These are phyloP conservation scores for Craspedostauros australis DNA, from an alignment of 108 stramenopile species.

Conservation along the genomic window DNA sequence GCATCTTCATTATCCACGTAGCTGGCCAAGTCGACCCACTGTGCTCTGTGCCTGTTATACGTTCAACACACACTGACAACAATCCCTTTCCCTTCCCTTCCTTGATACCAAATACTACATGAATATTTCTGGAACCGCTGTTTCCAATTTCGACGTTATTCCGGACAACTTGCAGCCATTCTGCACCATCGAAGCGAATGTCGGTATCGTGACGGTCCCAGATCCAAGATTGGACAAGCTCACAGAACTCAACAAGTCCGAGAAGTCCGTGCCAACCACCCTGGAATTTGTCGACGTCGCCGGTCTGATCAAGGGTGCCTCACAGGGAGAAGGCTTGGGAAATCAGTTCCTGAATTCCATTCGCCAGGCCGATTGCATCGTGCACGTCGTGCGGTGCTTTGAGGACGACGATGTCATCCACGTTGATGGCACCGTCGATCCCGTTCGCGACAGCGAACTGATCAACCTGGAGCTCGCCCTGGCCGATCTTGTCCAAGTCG, in stretches of 20 bases:
- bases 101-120: no score
- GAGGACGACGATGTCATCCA: conserved; percentile 98
- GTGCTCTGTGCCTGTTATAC: no score
- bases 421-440: conserved; percentile 78
- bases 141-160: no score
- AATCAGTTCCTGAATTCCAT: conserved; percentile 98
- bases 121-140: no score
- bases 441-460: conserved; percentile 93
- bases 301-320: conserved; percentile 97
- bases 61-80: no score
- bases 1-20: no score
- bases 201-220: conserved; percentile 92
- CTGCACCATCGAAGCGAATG: conserved; percentile 89
- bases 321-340: conserved; percentile 96
- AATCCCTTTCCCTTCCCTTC: no score
- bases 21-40: no score
- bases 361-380: conserved; percentile 77
- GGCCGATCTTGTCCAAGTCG: conserved; percentile 94
- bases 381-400: conserved; percentile 91
- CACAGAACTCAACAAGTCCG: conserved; percentile 73
- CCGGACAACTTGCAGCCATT: no score
- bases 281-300: conserved; percentile 99
- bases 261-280: conserved; percentile 81
- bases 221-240: conserved; percentile 78
- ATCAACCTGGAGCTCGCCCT: conserved; percentile 96